These are phyloP conservation scores for Melanogaster broomeanus DNA, from an alignment of 768 basidiomycete species.

Conservation along the genomic window DNA sequence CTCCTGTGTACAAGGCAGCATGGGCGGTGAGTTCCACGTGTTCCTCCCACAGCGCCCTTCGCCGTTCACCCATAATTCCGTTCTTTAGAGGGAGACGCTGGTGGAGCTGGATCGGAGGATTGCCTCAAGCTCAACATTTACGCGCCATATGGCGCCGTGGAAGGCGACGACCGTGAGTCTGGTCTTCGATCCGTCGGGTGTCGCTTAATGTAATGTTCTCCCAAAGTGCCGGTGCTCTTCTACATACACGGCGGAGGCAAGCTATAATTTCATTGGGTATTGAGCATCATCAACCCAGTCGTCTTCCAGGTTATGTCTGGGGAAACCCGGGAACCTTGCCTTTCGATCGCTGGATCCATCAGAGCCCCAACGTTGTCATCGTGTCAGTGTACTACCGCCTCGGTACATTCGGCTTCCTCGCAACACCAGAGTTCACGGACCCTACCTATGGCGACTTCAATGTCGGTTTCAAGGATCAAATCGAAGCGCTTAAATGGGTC, in stretches of 20 bases:
- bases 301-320: constrained; percentile 46
- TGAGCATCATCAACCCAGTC: background rate
- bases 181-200: background rate
- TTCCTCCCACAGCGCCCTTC: background rate
- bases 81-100: constrained; percentile 50
- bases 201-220: background rate
- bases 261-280: background rate
- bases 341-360: constrained; percentile 65
- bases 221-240: constrained; percentile 39
- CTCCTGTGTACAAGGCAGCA: constrained; percentile 62
- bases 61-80: background rate
- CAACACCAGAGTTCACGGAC: constrained; percentile 47
- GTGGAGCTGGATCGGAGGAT: constrained; percentile 67
- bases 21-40: constrained; percentile 36
- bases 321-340: constrained; percentile 70
- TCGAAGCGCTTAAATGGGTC: constrained; percentile 41
- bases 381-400: constrained; percentile 71
- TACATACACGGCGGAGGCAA: constrained; percentile 43
- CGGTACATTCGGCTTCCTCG: constrained; percentile 62
- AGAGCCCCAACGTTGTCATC: constrained; percentile 60
- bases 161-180: constrained; percentile 47
- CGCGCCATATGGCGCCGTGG: constrained; percentile 48
- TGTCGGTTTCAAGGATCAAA: constrained; percentile 57
- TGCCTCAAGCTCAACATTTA: constrained; percentile 69
- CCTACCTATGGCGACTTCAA: constrained; percentile 48